Conservation (phyloP, 345 rosid genomes). For the Schrenkiella parvula region DNA sequence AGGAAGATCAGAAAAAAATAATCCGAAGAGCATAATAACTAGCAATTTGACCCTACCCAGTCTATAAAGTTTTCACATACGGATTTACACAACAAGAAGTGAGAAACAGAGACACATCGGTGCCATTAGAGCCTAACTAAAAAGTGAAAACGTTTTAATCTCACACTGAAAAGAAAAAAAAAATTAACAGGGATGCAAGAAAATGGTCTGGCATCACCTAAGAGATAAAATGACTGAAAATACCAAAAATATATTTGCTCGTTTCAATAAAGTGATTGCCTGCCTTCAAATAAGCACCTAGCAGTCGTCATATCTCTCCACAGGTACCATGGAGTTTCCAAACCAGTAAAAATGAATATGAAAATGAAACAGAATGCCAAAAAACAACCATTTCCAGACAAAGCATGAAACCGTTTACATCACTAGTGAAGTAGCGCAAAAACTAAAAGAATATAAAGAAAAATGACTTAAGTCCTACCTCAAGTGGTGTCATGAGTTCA, state of each 20-base stretch:
- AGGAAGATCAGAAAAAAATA: neutral
- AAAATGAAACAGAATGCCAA: constrained; percentile 39
- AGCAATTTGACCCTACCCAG: neutral
- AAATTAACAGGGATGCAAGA: neutral
- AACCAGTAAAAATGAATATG: constrained; percentile 40
- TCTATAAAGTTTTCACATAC: neutral
- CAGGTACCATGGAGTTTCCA: constrained; percentile 53
- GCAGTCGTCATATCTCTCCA: constrained; percentile 44
- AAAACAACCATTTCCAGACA: constrained; percentile 19
- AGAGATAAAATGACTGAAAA: constrained; percentile 24
- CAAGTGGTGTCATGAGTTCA: constrained; percentile 94
- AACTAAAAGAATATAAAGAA: constrained; percentile 11
- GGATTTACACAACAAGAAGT: neutral
- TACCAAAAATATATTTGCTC: constrained; percentile 35
- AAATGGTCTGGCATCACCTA: constrained; percentile 5
- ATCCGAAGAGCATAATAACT: neutral
- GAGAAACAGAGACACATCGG: neutral
- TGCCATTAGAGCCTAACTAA: neutral
- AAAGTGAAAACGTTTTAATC: neutral
- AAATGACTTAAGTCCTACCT: constrained; percentile 50
- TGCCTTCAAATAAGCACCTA: constrained; percentile 3
- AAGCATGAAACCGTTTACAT: neutral
- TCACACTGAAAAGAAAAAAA: neutral
- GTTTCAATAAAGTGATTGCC: constrained; percentile 47
- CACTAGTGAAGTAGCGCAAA: constrained; percentile 2